Percentiles rank a stretch among this genome's conserved stretches.
phyloP scores from a whole-genome alignment of 1,284 basidiomycete genomes.

The Meira miltonrushii region DNA sequence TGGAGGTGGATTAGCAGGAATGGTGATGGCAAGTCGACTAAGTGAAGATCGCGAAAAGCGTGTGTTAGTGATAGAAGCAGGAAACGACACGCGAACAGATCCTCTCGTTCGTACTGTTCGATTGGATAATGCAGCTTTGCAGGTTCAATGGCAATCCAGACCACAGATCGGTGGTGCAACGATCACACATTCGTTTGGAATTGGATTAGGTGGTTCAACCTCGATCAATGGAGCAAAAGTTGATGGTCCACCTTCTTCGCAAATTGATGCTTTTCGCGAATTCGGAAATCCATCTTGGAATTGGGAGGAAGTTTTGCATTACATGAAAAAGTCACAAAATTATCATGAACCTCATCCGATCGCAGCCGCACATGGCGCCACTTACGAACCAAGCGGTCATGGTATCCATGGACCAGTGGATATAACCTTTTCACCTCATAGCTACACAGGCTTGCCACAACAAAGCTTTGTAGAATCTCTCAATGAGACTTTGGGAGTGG shows the following conservation, averaged over 20 bases:
- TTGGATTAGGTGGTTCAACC: conserved; percentile 61
- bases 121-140: conserved; percentile 12
- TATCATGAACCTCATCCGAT: conserved; percentile 60
- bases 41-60: conserved; percentile 29
- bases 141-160: background rate
- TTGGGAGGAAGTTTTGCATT: conserved; percentile 59
- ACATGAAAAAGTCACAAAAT: conserved; percentile 61
- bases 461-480: background rate
- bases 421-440: conserved; percentile 50
- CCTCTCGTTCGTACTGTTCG: conserved; percentile 16
- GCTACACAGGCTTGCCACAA: conserved; percentile 2
- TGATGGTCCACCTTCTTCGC: conserved; percentile 59
- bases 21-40: conserved; percentile 44
- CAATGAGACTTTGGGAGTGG: conserved; percentile 1
- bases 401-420: conserved; percentile 61
- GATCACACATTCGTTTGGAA: conserved; percentile 54
- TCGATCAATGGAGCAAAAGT: conserved; percentile 66
- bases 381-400: conserved; percentile 56
- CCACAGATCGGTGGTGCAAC: conserved; percentile 56
- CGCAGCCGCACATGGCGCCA: conserved; percentile 56
- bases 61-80: conserved; percentile 50
- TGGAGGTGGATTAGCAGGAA: conserved; percentile 44
- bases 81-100: conserved; percentile 31
- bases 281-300: conserved; percentile 1
- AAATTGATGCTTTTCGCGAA: conserved; percentile 29